phyloP scores from a whole-genome alignment of 345 rosid genomes.

The Mallotus nudiflorus region DNA sequence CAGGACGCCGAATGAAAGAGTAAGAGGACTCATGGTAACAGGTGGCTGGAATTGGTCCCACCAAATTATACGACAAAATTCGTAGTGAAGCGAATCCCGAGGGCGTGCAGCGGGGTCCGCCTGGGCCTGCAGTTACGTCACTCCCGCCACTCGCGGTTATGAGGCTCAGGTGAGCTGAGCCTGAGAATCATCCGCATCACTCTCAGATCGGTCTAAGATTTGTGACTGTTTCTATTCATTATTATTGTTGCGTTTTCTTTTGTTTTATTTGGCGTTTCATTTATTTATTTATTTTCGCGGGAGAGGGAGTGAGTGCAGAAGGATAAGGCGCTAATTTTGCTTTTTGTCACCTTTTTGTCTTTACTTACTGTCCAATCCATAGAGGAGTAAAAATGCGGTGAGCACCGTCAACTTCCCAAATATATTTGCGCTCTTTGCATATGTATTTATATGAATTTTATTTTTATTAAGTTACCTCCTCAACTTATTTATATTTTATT shows the following conservation, averaged over 20 bases:
- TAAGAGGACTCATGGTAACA: not conserved
- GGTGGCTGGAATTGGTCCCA: slow-evolving; percentile 13
- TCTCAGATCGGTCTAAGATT: no score
- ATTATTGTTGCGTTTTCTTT: not conserved
- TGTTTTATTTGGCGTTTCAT: no score
- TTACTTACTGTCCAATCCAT: not conserved
- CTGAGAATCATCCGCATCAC: not conserved
- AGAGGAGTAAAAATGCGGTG: no score
- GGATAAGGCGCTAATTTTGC: slow-evolving; percentile 3
- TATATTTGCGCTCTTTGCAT: no score
- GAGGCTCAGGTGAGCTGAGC: not conserved
- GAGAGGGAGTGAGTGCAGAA: slow-evolving; percentile 10
- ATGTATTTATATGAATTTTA: no score
- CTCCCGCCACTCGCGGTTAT: not conserved
- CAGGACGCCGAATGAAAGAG: not conserved
- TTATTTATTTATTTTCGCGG: not conserved
- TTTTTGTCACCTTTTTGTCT: slow-evolving; percentile 6
- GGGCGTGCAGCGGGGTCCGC: slow-evolving; percentile 2
- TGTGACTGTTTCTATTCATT: not conserved
- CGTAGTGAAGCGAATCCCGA: slow-evolving; percentile 34
- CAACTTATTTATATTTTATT: no score
- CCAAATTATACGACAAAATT: no score
- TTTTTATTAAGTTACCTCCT: no score
- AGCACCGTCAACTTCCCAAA: no score
- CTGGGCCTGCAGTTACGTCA: slow-evolving; percentile 10